Percentiles rank a stretch among this genome's conserved stretches.
Evolutionary conservation across 257 asterid genomes (phyloP).

Genomic region (Solanum habrochaites): DNA sequence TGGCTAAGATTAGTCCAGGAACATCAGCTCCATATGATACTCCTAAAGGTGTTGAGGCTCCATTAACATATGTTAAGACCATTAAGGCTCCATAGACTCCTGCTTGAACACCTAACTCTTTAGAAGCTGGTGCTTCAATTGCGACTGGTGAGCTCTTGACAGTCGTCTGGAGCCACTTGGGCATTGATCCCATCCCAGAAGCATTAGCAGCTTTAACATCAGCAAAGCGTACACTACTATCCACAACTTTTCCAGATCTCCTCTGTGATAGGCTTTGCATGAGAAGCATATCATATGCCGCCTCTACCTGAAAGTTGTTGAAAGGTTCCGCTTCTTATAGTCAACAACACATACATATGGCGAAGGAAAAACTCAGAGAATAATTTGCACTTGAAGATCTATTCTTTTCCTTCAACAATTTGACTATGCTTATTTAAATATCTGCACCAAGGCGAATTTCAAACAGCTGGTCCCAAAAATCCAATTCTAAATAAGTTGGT

Average conservation of each 20-base stretch:
- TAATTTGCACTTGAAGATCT: neutral
- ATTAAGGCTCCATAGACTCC: slow-evolving; percentile 96
- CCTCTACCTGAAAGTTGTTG: slow-evolving; percentile 55
- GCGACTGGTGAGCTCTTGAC: slow-evolving; percentile 44
- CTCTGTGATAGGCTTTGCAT: slow-evolving; percentile 88
- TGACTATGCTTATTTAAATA: neutral
- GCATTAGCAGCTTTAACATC: slow-evolving; percentile 72
- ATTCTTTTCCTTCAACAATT: neutral
- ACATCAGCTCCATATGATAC: slow-evolving; percentile 69
- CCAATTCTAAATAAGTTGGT: neutral
- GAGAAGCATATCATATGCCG: slow-evolving; percentile 95
- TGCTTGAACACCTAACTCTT: slow-evolving; percentile 83
- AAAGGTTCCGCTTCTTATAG: neutral
- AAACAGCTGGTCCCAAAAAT: neutral
- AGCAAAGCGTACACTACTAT: slow-evolving; percentile 69
- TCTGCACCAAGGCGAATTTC: neutral
- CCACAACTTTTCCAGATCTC: slow-evolving; percentile 80
- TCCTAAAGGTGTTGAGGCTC: slow-evolving; percentile 49
- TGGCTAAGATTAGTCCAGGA: slow-evolving; percentile 85
- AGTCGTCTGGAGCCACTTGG: slow-evolving; percentile 72
- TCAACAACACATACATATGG: neutral
- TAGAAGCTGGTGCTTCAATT: slow-evolving; percentile 71
- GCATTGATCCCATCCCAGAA: slow-evolving; percentile 56
- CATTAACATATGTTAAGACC: slow-evolving; percentile 77
- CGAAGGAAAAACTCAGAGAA: neutral